Evolutionary conservation across 225 moss, liverwort and hornwort species (phyloP), one percentile per base, ranked within the genome.

Genomic region (Pseudisothecium myosuroides): DNA sequence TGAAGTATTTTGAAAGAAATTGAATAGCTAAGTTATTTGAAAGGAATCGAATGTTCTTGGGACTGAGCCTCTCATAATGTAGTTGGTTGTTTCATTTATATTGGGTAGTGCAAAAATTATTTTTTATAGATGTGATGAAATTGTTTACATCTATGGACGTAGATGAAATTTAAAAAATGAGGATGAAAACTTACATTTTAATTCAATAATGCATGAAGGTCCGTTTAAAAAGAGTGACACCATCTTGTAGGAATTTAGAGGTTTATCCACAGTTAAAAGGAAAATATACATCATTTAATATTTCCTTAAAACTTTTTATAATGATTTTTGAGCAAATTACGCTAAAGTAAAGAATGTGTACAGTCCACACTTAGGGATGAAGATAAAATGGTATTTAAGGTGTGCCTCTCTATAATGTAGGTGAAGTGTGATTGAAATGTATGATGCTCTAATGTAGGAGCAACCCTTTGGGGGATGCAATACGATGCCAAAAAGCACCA

Each of bases 21-120:
- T n/a, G 1, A 67, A 67, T 37, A 20, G 19, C 7, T n/a, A 3
- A 8, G 10, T 17, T 72, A 43, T 16, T 72, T 16, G 8, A 28
- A 43, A 43, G 10, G 17, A 45, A 45, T 10, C 0, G 28, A 45
- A 29, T 47, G 29, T 11, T 29, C 3, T 11, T 47, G 17, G 73
- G 0, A 74, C 0, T 17, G 0, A 74, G 18, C 10, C 10, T 74
- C 3, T 74, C 0, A 18, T 47, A 17, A 11, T 74, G 11, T 47
- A 3, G 73, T 0, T 74, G 1, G 47, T 29, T 73, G 45, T 73
- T 73, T 17, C 3, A 2, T 6, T 45, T 74, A 29, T 4, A 74
- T 7, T 29, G 0, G 10, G 0, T 0, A 74, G 0, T 47, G 1
- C 3, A 17, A 47, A 11, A 29, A 17, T 15, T 0, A 0, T 16